Evolutionary conservation across 2,329 filamentous ascomycete genomes (phyloP).

Genomic region (Pseudocercospora crystallina): DNA sequence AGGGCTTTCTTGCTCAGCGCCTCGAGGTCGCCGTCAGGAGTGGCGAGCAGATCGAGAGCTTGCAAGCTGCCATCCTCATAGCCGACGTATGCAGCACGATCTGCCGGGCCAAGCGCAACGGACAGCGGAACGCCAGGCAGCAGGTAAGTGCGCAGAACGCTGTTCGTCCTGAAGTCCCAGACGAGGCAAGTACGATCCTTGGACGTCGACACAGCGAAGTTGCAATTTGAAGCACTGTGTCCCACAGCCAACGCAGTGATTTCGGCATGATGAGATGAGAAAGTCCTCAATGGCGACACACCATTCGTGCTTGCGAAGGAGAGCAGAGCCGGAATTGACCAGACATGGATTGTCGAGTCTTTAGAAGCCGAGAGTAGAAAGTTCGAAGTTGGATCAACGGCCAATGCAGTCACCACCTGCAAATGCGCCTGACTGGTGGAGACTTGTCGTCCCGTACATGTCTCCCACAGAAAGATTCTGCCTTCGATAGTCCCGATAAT

Average conservation of each 20-base stretch:
- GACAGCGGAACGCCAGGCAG: conserved; percentile 73
- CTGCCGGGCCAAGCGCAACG: conserved; percentile 74
- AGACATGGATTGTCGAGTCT: conserved; percentile 89
- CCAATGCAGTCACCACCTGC: conserved; percentile 75
- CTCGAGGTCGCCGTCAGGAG: conserved; percentile 22
- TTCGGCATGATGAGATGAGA: conserved; percentile 74
- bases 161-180: conserved; percentile 86
- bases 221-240: conserved; percentile 69
- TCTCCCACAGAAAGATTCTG: conserved; percentile 89
- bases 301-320: conserved; percentile 57
- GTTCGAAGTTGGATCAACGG: conserved; percentile 66
- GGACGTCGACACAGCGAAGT: conserved; percentile 80
- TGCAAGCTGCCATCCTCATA: conserved; percentile 80
- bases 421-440: conserved; percentile 76
- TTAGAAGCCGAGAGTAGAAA: conserved; percentile 76
- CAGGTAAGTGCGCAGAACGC: conserved; percentile 76
- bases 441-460: conserved; percentile 70
- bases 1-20: conserved; percentile 19
- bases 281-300: conserved; percentile 71
- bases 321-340: conserved; percentile 76
- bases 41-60: conserved; percentile 68
- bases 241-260: conserved; percentile 65
- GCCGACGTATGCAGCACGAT: conserved; percentile 77
- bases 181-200: conserved; percentile 85
- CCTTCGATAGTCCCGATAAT: conserved; percentile 82